Conservation (phyloP, 2,329 filamentous ascomycete species). For the Lachnellula cervina region DNA sequence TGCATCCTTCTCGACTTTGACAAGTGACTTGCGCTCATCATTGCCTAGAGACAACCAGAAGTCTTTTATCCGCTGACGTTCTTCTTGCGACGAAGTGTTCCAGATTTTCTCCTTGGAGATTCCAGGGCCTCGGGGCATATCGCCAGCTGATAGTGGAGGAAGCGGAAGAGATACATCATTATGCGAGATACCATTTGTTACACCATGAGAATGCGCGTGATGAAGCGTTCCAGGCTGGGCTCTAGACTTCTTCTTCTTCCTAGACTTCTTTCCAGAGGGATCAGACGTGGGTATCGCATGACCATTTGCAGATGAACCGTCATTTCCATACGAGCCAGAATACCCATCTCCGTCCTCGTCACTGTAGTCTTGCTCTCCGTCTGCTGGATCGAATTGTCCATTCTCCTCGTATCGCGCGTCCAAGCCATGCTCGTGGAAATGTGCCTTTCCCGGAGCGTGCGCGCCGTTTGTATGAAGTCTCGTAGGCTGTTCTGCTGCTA, state of each 20-base stretch:
- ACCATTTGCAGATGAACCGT: conserved; percentile 29
- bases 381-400: conserved; percentile 39
- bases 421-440: conserved; percentile 26
- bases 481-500: conserved; percentile 28
- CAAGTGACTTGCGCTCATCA: conserved; percentile 87
- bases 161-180: conserved; percentile 30
- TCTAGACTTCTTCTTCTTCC: conserved; percentile 38
- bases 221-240: conserved; percentile 14
- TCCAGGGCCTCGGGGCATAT: conserved; percentile 34
- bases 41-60: conserved; percentile 96
- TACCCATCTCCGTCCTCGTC: conserved; percentile 44
- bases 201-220: conserved; percentile 8
- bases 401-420: conserved; percentile 25
- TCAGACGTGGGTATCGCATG: conserved; percentile 25
- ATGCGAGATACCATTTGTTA: conserved; percentile 26
- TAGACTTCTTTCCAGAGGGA: conserved; percentile 32
- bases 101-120: conserved; percentile 75
- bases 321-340: conserved; percentile 31
- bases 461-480: conserved; percentile 20
- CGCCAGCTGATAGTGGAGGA: conserved; percentile 37
- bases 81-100: conserved; percentile 92
- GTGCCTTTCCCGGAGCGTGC: conserved; percentile 17
- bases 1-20: conserved; percentile 98
- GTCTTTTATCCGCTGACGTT: conserved; percentile 94
- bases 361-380: conserved; percentile 52